These are phyloP conservation scores for Geranomyces variabilis DNA, from an alignment of 192 early-diverging fungal species.

Conservation along the genomic window DNA sequence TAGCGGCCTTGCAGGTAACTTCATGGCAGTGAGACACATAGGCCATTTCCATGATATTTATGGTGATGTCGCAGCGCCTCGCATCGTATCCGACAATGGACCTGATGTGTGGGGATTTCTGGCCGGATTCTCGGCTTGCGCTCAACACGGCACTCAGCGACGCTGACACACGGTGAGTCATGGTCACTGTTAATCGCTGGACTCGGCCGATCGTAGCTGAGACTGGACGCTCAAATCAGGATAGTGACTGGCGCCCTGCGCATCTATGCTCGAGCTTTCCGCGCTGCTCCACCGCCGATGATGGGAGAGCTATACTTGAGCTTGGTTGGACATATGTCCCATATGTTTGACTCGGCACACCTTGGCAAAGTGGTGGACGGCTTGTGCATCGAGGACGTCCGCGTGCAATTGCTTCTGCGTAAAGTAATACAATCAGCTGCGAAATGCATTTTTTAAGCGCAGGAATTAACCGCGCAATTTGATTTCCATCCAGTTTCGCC, in stretches of 20 bases:
- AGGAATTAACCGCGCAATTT: background rate
- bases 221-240: constrained; percentile 2
- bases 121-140: constrained; percentile 44
- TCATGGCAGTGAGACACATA: background rate
- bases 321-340: constrained; percentile 40
- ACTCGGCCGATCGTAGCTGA: background rate
- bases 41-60: background rate
- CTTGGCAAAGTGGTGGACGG: constrained; percentile 38
- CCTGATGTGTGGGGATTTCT: constrained; percentile 55
- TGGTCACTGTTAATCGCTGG: background rate
- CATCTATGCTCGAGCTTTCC: constrained; percentile 51
- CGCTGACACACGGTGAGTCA: constrained; percentile 42
- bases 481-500: constrained; percentile 51
- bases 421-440: constrained; percentile 34
- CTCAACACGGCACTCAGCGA: constrained; percentile 45
- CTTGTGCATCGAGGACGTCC: constrained; percentile 36
- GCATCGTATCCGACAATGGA: constrained; percentile 47
- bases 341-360: constrained; percentile 36
- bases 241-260: constrained; percentile 40
- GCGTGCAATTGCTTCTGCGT: constrained; percentile 39
- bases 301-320: constrained; percentile 53
- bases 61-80: constrained; percentile 30
- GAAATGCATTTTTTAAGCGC: background rate
- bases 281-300: constrained; percentile 53
- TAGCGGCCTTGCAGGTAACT: constrained; percentile 47